These are phyloP conservation scores for Calonectria fujianensis DNA, from an alignment of 2,329 filamentous ascomycete genomes.

Conservation along the genomic window DNA sequence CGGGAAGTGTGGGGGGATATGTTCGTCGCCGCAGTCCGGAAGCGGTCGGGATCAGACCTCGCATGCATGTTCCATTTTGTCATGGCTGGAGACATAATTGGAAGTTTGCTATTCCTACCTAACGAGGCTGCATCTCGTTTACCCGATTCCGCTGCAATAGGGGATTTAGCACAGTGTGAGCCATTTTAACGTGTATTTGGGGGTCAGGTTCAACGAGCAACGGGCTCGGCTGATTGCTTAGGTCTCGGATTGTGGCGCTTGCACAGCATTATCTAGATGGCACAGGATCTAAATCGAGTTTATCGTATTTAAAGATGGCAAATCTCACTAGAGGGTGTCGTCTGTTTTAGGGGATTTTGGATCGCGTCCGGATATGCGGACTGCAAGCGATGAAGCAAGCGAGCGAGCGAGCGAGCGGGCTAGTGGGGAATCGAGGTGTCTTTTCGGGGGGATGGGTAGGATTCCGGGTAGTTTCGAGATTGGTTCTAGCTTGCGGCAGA, in stretches of 20 bases:
- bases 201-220: neutral
- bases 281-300: neutral
- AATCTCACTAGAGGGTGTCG: neutral
- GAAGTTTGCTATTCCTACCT: too few relatives aligned
- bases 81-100: neutral
- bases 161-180: neutral
- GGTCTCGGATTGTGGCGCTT: constrained; percentile 11
- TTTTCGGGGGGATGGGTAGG: neutral
- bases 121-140: neutral
- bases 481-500: constrained; percentile 18
- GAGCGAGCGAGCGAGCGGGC: neutral
- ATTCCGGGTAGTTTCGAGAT: constrained; percentile 21
- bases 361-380: neutral
- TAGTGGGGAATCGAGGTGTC: neutral
- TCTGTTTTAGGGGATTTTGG: neutral
- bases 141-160: neutral
- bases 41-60: constrained; percentile 3
- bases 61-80: neutral
- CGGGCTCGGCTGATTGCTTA: neutral
- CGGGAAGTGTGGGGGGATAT: neutral
- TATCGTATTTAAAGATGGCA: neutral
- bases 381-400: neutral
- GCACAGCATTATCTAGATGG: constrained; percentile 18
- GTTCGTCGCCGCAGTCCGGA: neutral
- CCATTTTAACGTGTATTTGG: neutral